Conservation (phyloP, 306 rosid genomes). For the Begonia peltatifolia region DNA sequence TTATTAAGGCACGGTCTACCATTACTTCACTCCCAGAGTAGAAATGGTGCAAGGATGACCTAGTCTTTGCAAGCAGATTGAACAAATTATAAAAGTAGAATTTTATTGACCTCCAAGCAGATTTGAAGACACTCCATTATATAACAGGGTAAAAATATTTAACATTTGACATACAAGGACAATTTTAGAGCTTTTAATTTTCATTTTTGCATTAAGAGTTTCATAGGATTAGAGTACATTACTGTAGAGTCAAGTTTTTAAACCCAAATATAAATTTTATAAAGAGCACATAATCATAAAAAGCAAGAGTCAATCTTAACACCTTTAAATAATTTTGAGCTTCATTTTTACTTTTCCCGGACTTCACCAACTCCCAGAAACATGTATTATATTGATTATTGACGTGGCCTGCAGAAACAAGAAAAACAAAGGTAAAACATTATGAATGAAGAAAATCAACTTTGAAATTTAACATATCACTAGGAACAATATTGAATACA, state of each 20-base stretch:
- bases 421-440: background rate
- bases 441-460: too few species aligned
- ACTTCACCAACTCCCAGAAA: constrained; percentile 74
- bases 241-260: too few species aligned
- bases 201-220: background rate
- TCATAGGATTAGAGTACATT: too few species aligned
- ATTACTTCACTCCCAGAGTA: too few species aligned
- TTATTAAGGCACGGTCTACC: too few species aligned
- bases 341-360: constrained; percentile 60
- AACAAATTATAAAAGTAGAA: too few species aligned
- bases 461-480: too few species aligned
- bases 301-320: background rate
- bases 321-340: constrained; percentile 53
- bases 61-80: too few species aligned
- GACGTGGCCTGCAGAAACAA: constrained; percentile 43
- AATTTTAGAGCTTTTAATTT: too few species aligned
- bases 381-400: constrained; percentile 85
- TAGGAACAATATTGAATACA: too few species aligned
- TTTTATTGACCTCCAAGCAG: background rate
- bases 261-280: background rate
- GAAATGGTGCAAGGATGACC: too few species aligned
- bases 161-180: too few species aligned
- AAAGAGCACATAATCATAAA: background rate
- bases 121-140: background rate
- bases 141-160: background rate